A percentile compares a stretch with the other conserved stretches of the same genome.
These are phyloP conservation scores for Bremia lactucae DNA, from an alignment of 352 stramenopile genomes.

Conservation along the genomic window DNA sequence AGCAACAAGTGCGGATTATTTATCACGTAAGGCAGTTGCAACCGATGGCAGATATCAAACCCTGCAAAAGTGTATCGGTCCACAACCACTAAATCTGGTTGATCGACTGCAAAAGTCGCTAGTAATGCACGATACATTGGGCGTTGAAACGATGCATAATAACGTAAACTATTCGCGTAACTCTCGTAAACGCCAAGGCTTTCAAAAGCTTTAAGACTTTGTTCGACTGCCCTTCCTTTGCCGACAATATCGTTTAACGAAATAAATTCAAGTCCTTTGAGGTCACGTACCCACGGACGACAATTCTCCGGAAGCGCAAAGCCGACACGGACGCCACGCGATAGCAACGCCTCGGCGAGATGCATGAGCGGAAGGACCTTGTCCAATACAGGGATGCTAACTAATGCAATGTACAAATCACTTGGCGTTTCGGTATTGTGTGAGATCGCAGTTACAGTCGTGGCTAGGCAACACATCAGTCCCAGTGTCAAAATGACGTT, in stretches of 20 bases:
- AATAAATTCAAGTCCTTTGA: constrained; percentile 72
- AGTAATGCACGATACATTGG: constrained; percentile 59
- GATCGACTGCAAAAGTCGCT: constrained; percentile 53
- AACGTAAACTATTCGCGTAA: constrained; percentile 51
- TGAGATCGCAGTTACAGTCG: not conserved
- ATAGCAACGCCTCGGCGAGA: constrained; percentile 58
- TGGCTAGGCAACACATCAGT: constrained; percentile 15
- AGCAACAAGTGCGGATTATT: constrained; percentile 73
- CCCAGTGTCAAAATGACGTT: constrained; percentile 24
- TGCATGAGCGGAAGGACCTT: constrained; percentile 76
- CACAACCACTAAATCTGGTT: constrained; percentile 54
- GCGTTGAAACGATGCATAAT: constrained; percentile 69
- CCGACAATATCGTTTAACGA: constrained; percentile 52
- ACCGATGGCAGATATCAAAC: constrained; percentile 49
- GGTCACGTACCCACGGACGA: constrained; percentile 63
- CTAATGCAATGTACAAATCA: constrained; percentile 71
- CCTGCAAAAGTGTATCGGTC: constrained; percentile 80
- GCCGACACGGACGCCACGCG: constrained; percentile 62
- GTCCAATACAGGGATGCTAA: constrained; percentile 77
- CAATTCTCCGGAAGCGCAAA: constrained; percentile 77
- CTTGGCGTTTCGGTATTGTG: constrained; percentile 2
- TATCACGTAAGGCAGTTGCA: constrained; percentile 67
- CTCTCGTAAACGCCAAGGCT: constrained; percentile 44
- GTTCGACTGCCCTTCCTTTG: constrained; percentile 21
- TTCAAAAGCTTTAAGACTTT: constrained; percentile 26